Evolutionary conservation across 306 rosid species (phyloP), one percentile per base, ranked within the genome.

Genomic region (Herpetospermum pedunculosum): DNA sequence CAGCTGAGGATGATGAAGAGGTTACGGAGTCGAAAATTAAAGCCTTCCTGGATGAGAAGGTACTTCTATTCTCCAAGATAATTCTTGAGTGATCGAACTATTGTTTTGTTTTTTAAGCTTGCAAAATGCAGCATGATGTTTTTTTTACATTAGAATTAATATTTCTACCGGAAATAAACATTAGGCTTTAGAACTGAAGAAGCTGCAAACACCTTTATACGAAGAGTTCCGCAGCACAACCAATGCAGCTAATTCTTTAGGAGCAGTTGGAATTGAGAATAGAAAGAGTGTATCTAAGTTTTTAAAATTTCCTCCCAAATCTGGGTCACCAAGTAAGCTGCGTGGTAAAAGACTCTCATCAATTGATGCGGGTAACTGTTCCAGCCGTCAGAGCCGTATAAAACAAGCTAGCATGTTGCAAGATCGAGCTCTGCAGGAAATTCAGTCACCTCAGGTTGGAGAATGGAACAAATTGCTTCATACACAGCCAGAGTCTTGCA

Each of bases 21-120:
- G 90, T 93, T 53, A 89, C 97, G 0, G 98, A 92, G 55, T 84
- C 83, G 35, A 93, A 93, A 84, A 93, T 93, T 77, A 86, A 88
- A 89, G 92, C 88, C 78, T 93, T 93, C 82, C 79, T 93, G 46
- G 97, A 90, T 65, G 94, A 81, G 34, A 93, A 90, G 97, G 97
- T 93, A 74, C 75, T 59, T 7, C 77, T 74, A n/a, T 37, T 26
- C 18, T 9, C 52, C 2, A 5, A 55, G 52, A 29, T 54, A 29
- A 74, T 62, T 76, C 48, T 18, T 18, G 26, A 19, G n/a, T 74
- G 53, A 44, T 37, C 25, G 57, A n/a, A 70, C 69, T 70, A 65
- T 79, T 30, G 35, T 43, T 62, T 34, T 35, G 15, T 60, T 57
- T 30, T 63, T 30, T 26, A 72, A 72, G 53, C 72, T 81, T 71